Percentiles rank a stretch among this genome's conserved stretches.
phyloP scores from a whole-genome alignment of 495 filamentous ascomycete genomes.

The Podospora anserina region DNA sequence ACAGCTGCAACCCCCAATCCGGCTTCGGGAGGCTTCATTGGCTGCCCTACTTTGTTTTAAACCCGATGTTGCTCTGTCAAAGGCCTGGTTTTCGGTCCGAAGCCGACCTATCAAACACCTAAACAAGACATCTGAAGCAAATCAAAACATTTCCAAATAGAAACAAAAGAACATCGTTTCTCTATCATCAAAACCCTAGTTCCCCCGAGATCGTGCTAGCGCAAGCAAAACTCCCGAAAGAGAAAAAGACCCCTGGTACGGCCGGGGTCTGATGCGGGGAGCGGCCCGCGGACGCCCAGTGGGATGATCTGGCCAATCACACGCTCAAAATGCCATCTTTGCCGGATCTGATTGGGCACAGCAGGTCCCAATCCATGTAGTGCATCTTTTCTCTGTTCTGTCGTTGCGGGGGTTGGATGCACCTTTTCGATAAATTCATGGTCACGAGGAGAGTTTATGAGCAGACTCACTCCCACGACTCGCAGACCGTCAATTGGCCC shows the following conservation, averaged over 20 bases:
- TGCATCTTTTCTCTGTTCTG: background rate
- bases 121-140: background rate
- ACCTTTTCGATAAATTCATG: background rate
- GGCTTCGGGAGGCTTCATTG: background rate
- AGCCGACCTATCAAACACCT: background rate
- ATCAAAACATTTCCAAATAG: background rate
- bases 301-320: background rate
- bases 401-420: background rate
- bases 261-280: background rate
- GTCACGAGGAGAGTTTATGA: background rate
- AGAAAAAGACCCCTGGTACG: background rate
- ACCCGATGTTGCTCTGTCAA: background rate
- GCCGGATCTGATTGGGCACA: background rate
- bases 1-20: conserved; percentile 1
- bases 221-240: background rate
- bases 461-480: background rate
- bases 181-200: background rate
- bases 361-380: background rate
- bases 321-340: background rate
- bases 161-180: background rate
- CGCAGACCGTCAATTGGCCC: background rate
- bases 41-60: background rate
- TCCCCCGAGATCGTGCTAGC: background rate
- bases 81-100: background rate
- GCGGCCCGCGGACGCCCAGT: background rate